phyloP scores from a whole-genome alignment of 2,329 filamentous ascomycete species.

The Chrysoporthe puriensis region DNA sequence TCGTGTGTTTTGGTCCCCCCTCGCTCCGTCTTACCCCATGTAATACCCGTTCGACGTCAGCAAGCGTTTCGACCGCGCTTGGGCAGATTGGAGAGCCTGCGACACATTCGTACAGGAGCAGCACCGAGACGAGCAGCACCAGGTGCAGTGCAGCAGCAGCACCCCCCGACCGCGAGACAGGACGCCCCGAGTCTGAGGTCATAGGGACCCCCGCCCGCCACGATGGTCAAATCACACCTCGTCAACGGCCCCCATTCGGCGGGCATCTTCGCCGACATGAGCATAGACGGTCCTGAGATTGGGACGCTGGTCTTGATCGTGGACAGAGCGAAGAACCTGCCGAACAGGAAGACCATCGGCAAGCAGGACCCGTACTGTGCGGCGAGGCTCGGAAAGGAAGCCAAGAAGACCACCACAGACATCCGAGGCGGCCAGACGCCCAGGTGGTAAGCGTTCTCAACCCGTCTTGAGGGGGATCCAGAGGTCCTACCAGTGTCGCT shows the following conservation, averaged over 20 bases:
- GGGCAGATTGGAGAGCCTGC: constrained; percentile 3
- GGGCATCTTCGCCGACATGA: constrained; percentile 94
- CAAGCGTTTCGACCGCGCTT: background rate
- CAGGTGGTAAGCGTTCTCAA: constrained; percentile 71
- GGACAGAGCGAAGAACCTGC: constrained; percentile 94
- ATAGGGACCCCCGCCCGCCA: constrained; percentile 28
- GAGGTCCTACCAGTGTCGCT: background rate
- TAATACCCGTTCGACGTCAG: background rate
- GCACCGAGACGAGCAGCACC: constrained; percentile 13
- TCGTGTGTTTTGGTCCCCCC: constrained; percentile 6
- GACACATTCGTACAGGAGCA: background rate
- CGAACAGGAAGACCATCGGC: constrained; percentile 94
- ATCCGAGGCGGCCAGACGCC: constrained; percentile 94
- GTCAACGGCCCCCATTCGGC: constrained; percentile 76
- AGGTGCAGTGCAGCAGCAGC: background rate
- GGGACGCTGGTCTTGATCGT: constrained; percentile 91
- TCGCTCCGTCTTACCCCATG: background rate
- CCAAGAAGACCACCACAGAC: constrained; percentile 95
- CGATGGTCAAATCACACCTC: constrained; percentile 59
- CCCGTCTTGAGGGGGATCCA: background rate
- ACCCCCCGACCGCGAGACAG: constrained; percentile 4
- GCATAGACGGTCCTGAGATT: constrained; percentile 88
- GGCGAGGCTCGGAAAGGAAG: constrained; percentile 90
- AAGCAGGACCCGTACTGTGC: constrained; percentile 99
- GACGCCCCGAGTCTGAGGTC: background rate